phyloP scores from a whole-genome alignment of 2,329 filamentous ascomycete genomes.

The Trichoderma sp. region DNA sequence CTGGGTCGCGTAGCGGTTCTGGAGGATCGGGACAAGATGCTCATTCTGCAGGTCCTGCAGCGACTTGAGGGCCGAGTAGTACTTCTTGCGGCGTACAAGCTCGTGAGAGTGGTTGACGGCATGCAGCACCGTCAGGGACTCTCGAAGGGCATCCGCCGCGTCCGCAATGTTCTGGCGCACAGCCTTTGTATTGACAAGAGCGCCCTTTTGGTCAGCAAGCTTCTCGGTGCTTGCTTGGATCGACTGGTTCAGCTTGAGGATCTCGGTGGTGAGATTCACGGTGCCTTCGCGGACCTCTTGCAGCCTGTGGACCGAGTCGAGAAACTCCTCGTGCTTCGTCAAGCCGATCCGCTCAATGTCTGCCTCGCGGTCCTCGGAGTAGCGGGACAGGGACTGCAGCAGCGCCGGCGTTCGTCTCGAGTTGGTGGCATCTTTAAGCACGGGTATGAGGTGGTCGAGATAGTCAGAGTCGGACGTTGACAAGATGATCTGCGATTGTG shows the following conservation, averaged over 20 bases:
- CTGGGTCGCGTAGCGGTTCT: constrained; percentile 85
- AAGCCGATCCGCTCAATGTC: constrained; percentile 95
- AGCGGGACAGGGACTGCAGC: constrained; percentile 69
- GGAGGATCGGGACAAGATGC: constrained; percentile 72
- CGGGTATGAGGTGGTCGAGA: constrained; percentile 91
- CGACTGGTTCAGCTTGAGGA: constrained; percentile 87
- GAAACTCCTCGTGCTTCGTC: constrained; percentile 95
- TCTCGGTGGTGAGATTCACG: constrained; percentile 84
- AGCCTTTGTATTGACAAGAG: constrained; percentile 85
- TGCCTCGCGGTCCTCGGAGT: constrained; percentile 81
- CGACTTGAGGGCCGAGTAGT: constrained; percentile 91
- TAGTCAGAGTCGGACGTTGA: constrained; percentile 92
- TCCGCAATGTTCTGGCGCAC: constrained; percentile 96
- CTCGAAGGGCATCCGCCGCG: constrained; percentile 81
- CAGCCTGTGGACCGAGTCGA: constrained; percentile 91
- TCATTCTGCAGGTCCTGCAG: constrained; percentile 96
- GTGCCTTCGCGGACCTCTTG: constrained; percentile 89
- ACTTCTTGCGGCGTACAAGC: constrained; percentile 86
- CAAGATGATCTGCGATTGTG: constrained; percentile 72
- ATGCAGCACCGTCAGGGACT: constrained; percentile 88
- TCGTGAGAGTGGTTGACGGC: constrained; percentile 95
- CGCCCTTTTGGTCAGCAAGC: constrained; percentile 90
- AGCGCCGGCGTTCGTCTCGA: constrained; percentile 73
- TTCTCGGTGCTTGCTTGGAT: constrained; percentile 95
- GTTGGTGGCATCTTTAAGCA: constrained; percentile 84